A percentile compares a stretch with the other conserved stretches of the same genome.
Conservation (phyloP, 768 basidiomycete genomes). For the Naganishia randhawae region DNA sequence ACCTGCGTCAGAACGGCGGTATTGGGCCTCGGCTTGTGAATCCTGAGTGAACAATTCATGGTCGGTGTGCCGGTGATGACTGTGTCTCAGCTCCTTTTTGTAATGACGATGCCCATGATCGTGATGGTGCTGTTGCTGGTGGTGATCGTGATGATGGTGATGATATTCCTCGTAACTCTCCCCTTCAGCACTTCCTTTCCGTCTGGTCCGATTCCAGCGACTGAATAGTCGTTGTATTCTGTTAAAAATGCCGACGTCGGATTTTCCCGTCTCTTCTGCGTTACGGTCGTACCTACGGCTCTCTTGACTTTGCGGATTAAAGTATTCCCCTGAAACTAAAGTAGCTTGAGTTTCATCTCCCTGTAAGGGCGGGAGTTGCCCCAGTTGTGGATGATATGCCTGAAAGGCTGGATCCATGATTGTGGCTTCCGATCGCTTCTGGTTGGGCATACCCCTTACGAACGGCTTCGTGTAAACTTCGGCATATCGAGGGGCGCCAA, state of each 20-base stretch:
- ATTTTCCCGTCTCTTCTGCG: not conserved
- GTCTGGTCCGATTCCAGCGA: not conserved
- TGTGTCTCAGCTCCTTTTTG: not conserved
- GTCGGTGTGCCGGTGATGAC: not conserved
- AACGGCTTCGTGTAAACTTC: constrained; percentile 23
- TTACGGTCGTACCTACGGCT: not conserved
- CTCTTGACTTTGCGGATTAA: not conserved
- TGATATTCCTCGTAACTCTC: not conserved
- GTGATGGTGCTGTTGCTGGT: not conserved
- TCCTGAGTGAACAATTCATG: not conserved
- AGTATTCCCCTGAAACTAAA: not conserved
- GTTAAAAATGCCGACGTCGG: not conserved
- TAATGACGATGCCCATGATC: too few species aligned
- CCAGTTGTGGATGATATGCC: not conserved
- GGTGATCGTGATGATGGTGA: not conserved
- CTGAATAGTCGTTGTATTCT: not conserved
- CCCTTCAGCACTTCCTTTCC: not conserved
- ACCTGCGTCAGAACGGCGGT: not conserved
- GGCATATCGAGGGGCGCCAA: constrained; percentile 12
- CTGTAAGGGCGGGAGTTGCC: not conserved
- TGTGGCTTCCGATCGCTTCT: constrained; percentile 1
- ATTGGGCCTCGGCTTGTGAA: not conserved
- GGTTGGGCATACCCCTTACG: not conserved
- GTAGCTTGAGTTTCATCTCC: not conserved
- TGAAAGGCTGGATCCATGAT: constrained; percentile 12